These are phyloP conservation scores for Lactifluus echinatus DNA, from an alignment of 768 basidiomycete genomes.

Conservation along the genomic window DNA sequence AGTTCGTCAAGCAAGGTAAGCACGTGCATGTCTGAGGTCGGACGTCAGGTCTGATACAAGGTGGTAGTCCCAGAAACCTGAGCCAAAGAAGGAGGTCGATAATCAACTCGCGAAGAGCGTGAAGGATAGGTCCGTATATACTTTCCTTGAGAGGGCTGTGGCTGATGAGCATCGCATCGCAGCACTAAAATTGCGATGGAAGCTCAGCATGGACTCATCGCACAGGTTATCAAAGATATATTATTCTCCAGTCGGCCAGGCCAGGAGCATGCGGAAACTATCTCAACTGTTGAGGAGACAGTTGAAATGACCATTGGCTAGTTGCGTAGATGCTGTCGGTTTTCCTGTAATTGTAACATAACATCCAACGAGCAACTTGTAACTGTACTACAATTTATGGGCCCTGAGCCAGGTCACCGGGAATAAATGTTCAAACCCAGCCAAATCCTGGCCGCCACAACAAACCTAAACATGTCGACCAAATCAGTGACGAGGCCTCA, in stretches of 20 bases:
- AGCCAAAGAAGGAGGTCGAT: slow-evolving; percentile 75
- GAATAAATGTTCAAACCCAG: slow-evolving; percentile 8
- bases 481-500: slow-evolving; percentile 17
- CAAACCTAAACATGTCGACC: slow-evolving; percentile 12
- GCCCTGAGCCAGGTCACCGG: not conserved
- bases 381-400: not conserved
- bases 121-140: slow-evolving; percentile 55
- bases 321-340: not conserved
- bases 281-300: slow-evolving; percentile 9
- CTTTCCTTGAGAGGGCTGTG: not conserved
- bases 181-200: slow-evolving; percentile 87
- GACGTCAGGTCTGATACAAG: not conserved
- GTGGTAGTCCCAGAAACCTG: slow-evolving; percentile 34
- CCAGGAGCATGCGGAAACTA: slow-evolving; percentile 7
- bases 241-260: slow-evolving; percentile 60
- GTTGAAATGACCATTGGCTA: slow-evolving; percentile 16
- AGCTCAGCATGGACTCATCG: slow-evolving; percentile 87
- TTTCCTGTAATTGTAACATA: slow-evolving; percentile 1
- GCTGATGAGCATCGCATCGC: not conserved
- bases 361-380: not conserved
- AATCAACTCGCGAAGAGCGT: slow-evolving; percentile 84
- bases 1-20: slow-evolving; percentile 40
- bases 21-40: not conserved
- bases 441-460: too few relatives aligned
- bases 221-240: slow-evolving; percentile 89